Conservation (phyloP, 306 rosid species). For the Urtica urens region DNA sequence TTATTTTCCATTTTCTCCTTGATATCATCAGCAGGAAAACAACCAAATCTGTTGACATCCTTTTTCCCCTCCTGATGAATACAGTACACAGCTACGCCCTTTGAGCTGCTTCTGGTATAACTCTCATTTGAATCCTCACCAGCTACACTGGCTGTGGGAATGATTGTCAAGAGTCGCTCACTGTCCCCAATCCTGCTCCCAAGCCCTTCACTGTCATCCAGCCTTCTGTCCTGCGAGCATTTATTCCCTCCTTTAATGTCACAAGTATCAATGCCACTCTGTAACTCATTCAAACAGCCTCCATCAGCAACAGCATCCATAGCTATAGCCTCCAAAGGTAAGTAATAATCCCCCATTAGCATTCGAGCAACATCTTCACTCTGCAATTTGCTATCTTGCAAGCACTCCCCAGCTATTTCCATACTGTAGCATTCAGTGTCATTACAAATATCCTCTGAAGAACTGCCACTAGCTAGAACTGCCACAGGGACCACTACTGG, state of each 20-base stretch:
- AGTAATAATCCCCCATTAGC: not conserved
- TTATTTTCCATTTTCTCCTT: constrained; percentile 15
- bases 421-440: not conserved
- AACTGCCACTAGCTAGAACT: constrained; percentile 9
- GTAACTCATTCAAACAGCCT: constrained; percentile 20
- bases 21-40: constrained; percentile 18
- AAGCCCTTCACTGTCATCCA: constrained; percentile 20
- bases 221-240: constrained; percentile 18
- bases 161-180: constrained; percentile 18
- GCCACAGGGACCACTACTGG: not conserved
- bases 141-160: constrained; percentile 9
- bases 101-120: no score
- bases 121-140: not conserved
- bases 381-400: constrained; percentile 8
- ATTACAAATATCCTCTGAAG: not conserved
- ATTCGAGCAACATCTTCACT: constrained; percentile 20
- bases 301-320: not conserved
- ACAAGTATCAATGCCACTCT: constrained; percentile 1
- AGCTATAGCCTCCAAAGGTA: not conserved
- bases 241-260: not conserved
- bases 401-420: constrained; percentile 21
- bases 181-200: constrained; percentile 3
- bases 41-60: constrained; percentile 17
- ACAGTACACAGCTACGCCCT: constrained; percentile 9
- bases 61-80: constrained; percentile 29